A percentile compares a stretch with the other conserved stretches of the same genome.
These are phyloP conservation scores for Aspergillus piperis DNA, from an alignment of 2,329 filamentous ascomycete genomes.

Conservation along the genomic window DNA sequence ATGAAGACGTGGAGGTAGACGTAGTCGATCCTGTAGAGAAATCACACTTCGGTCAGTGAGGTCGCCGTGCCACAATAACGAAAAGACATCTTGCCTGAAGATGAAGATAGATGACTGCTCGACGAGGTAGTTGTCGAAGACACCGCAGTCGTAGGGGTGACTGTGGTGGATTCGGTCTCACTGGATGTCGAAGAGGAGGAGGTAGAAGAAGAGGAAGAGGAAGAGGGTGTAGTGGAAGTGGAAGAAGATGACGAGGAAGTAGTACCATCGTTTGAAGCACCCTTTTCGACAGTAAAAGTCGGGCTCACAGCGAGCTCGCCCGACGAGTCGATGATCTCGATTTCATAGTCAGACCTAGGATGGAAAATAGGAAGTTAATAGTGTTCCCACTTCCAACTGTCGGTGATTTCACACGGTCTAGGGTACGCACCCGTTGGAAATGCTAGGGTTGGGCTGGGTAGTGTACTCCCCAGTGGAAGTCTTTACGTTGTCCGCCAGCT, in stretches of 20 bases:
- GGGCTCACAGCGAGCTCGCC: conserved; percentile 4
- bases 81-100: conserved; percentile 3
- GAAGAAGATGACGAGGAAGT: not conserved
- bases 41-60: not conserved
- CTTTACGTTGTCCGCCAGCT: conserved; percentile 8
- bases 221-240: not conserved
- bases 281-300: conserved; percentile 8
- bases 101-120: not conserved
- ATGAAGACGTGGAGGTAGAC: not conserved
- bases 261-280: conserved; percentile 4
- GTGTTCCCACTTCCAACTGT: not conserved
- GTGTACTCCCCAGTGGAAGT: conserved; percentile 3
- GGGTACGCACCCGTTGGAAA: conserved; percentile 6
- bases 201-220: not conserved
- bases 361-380: not conserved
- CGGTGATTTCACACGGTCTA: not conserved
- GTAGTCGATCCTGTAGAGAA: not conserved
- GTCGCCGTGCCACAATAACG: not conserved
- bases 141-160: not conserved
- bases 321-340: conserved; percentile 7
- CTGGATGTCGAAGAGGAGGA: not conserved
- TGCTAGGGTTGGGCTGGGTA: conserved; percentile 5
- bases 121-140: not conserved
- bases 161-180: conserved; percentile 5
- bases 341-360: conserved; percentile 3